These are phyloP conservation scores for Waltiozyma solani DNA, from an alignment of 1,139 yeast species.

Conservation along the genomic window DNA sequence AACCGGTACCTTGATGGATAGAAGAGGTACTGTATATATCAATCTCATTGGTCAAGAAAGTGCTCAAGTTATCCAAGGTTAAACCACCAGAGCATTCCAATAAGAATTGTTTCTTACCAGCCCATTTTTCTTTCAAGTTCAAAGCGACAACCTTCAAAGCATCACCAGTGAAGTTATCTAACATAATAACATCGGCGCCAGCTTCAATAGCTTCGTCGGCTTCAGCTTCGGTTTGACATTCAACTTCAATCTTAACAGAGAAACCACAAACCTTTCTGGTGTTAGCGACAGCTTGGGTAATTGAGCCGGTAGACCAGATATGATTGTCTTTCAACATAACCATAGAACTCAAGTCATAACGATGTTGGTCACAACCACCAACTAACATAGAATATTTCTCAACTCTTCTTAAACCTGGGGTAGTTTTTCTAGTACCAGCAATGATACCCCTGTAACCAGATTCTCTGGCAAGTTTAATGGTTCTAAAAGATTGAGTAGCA, in stretches of 20 bases:
- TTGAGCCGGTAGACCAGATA: slow-evolving; percentile 85
- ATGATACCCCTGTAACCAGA: slow-evolving; percentile 76
- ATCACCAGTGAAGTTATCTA: slow-evolving; percentile 75
- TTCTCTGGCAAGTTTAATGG: slow-evolving; percentile 52
- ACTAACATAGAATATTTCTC: slow-evolving; percentile 94
- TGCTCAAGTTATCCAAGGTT: slow-evolving; percentile 53
- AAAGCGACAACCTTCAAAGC: slow-evolving; percentile 59
- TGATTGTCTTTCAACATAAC: slow-evolving; percentile 96
- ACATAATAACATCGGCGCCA: slow-evolving; percentile 94
- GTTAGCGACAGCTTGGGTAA: slow-evolving; percentile 66
- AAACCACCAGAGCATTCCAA: slow-evolving; percentile 93
- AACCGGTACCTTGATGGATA: slow-evolving; percentile 84
- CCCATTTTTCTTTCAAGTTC: slow-evolving; percentile 48
- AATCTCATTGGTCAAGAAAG: slow-evolving; percentile 65
- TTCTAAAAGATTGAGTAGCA: slow-evolving; percentile 65
- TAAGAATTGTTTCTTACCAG: slow-evolving; percentile 43
- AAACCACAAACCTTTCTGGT: slow-evolving; percentile 85
- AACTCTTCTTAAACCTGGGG: slow-evolving; percentile 81
- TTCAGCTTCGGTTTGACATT: slow-evolving; percentile 72
- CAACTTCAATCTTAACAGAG: slow-evolving; percentile 86
- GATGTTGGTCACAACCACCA: slow-evolving; percentile 90
- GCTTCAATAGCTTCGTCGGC: slow-evolving; percentile 90
- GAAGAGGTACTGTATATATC: slow-evolving; percentile 89
- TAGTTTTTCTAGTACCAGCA: slow-evolving; percentile 98
- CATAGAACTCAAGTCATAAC: slow-evolving; percentile 89